These are phyloP conservation scores for Lachnellula arida DNA, from an alignment of 2,329 filamentous ascomycete species.

Conservation along the genomic window DNA sequence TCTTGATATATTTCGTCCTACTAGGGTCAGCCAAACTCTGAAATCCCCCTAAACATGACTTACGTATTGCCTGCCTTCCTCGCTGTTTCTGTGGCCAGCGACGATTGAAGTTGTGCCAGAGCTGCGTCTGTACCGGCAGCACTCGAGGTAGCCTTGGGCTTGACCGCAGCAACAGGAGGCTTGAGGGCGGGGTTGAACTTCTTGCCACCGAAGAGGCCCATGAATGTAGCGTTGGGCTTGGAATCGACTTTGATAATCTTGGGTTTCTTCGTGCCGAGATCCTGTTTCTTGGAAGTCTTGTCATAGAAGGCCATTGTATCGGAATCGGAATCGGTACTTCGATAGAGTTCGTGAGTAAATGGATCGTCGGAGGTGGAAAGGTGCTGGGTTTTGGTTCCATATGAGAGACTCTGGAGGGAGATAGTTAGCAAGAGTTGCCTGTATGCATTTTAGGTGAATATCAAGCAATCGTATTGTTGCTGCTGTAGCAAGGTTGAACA, in stretches of 20 bases:
- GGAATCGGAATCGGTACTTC: slow-evolving; percentile 46
- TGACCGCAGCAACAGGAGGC: neutral
- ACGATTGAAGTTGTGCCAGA: slow-evolving; percentile 45
- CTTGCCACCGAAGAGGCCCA: neutral
- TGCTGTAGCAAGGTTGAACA: neutral
- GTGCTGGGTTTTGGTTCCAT: slow-evolving; percentile 46
- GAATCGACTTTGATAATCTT: neutral
- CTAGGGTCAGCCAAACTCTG: slow-evolving; percentile 28
- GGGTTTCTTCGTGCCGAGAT: neutral
- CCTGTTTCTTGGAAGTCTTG: slow-evolving; percentile 17
- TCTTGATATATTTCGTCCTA: slow-evolving; percentile 39
- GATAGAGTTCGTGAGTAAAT: slow-evolving; percentile 52
- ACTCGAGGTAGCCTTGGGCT: slow-evolving; percentile 24
- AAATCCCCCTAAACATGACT: slow-evolving; percentile 24
- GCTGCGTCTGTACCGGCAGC: slow-evolving; percentile 43
- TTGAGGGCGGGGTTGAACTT: slow-evolving; percentile 4
- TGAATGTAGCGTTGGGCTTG: neutral
- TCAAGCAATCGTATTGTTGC: slow-evolving; percentile 2
- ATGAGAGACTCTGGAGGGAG: slow-evolving; percentile 47
- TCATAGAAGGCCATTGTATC: slow-evolving; percentile 42
- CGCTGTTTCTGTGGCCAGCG: slow-evolving; percentile 39
- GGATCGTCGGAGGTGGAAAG: slow-evolving; percentile 43
- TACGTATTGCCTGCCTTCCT: slow-evolving; percentile 45
- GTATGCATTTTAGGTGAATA: slow-evolving; percentile 7
- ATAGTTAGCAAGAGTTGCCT: slow-evolving; percentile 12